phyloP scores from a whole-genome alignment of 345 rosid genomes.

The Brassica rapa region DNA sequence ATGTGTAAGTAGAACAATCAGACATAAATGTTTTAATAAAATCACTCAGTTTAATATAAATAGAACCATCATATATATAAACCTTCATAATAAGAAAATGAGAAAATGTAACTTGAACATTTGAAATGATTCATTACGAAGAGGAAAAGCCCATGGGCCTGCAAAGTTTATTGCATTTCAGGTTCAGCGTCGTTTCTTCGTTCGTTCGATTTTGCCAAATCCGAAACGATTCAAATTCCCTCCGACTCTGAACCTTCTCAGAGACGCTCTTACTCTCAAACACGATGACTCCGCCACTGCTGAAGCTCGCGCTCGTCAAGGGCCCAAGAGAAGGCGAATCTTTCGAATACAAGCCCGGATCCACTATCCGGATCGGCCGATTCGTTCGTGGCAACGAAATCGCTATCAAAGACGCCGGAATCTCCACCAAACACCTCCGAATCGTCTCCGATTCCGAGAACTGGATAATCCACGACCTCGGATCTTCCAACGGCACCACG shows the following conservation, averaged over 20 bases:
- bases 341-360: slow-evolving; percentile 36
- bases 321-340: too few species aligned
- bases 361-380: slow-evolving; percentile 68
- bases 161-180: neutral
- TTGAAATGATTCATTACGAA: too few species aligned
- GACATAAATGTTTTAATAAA: too few species aligned
- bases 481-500: slow-evolving; percentile 82
- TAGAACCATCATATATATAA: too few species aligned
- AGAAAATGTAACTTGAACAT: too few species aligned
- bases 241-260: neutral
- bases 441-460: slow-evolving; percentile 46
- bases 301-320: too few species aligned
- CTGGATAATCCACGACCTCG: slow-evolving; percentile 71
- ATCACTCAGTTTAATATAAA: too few species aligned
- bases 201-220: neutral
- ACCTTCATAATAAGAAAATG: too few species aligned
- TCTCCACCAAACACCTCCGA: neutral
- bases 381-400: neutral
- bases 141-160: neutral
- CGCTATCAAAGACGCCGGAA: slow-evolving; percentile 49
- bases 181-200: neutral
- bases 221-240: neutral
- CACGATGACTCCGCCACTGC: neutral
- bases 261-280: neutral
- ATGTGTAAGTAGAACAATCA: too few species aligned